phyloP scores from a whole-genome alignment of 1,284 basidiomycete genomes.

The Amylostereum areolatum region DNA sequence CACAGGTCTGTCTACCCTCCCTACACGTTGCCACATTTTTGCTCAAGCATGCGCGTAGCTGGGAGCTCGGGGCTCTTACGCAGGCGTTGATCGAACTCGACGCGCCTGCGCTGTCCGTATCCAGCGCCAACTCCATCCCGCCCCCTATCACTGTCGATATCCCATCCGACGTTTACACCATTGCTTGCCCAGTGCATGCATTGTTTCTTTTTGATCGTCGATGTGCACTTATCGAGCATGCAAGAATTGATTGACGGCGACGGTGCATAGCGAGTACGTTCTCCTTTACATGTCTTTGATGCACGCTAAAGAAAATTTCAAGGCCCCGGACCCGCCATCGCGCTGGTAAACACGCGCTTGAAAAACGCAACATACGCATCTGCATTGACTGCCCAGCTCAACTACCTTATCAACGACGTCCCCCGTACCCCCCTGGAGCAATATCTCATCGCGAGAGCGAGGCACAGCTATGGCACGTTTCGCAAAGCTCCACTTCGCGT shows the following conservation, averaged over 20 bases:
- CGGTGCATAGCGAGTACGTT: constrained; percentile 28
- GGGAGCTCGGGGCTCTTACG: constrained; percentile 66
- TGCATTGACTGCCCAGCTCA: constrained; percentile 50
- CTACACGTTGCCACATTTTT: background rate
- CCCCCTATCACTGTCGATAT: constrained; percentile 27
- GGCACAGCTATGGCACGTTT: constrained; percentile 45
- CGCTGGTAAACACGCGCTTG: constrained; percentile 44
- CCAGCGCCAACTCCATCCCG: constrained; percentile 32
- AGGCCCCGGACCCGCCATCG: constrained; percentile 56
- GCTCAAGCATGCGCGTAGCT: constrained; percentile 31
- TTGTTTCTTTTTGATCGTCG: background rate
- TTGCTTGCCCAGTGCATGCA: constrained; percentile 10
- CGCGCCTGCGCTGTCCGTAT: constrained; percentile 52
- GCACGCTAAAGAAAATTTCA: background rate
- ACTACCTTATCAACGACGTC: constrained; percentile 53
- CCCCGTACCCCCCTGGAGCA: constrained; percentile 54
- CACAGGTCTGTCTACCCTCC: constrained; percentile 19
- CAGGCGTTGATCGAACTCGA: constrained; percentile 60
- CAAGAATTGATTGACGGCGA: constrained; percentile 56
- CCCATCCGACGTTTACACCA: constrained; percentile 32
- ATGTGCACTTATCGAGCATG: no score
- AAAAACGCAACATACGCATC: constrained; percentile 35
- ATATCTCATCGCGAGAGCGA: constrained; percentile 57
- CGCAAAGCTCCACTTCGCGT: background rate
- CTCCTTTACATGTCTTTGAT: background rate